Conservation (phyloP, 768 basidiomycete genomes). For the Agrocybe praecox region DNA sequence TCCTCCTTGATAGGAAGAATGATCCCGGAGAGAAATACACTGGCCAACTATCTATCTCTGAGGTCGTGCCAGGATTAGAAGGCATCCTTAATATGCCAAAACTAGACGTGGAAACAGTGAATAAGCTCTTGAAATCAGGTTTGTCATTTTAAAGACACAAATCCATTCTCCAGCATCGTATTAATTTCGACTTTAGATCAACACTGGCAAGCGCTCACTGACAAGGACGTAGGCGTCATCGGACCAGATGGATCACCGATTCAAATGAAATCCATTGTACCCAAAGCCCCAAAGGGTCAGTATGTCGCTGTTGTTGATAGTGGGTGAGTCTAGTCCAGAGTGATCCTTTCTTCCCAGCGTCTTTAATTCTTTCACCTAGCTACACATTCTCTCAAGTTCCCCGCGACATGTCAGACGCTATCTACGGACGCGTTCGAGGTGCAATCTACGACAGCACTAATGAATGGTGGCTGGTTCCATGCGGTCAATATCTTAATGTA, state of each 20-base stretch:
- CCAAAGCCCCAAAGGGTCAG: constrained; percentile 62
- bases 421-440: constrained; percentile 78
- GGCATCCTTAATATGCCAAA: constrained; percentile 64
- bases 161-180: not conserved
- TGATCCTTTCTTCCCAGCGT: constrained; percentile 1
- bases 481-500: constrained; percentile 70
- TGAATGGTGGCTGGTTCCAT: constrained; percentile 74
- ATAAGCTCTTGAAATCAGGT: constrained; percentile 53
- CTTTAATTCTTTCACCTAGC: constrained; percentile 7
- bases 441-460: constrained; percentile 60
- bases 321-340: constrained; percentile 49
- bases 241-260: constrained; percentile 77
- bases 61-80: constrained; percentile 62
- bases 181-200: constrained; percentile 47
- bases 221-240: constrained; percentile 65
- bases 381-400: constrained; percentile 64
- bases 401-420: constrained; percentile 73
- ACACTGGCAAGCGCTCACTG: constrained; percentile 80
- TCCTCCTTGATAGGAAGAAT: constrained; percentile 63
- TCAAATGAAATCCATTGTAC: constrained; percentile 64
- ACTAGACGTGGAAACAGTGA: constrained; percentile 67
- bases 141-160: constrained; percentile 1
- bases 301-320: constrained; percentile 77
- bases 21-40: constrained; percentile 53
- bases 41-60: constrained; percentile 72